Evolutionary conservation across 805 yeast genomes (phyloP).

Genomic region (Metschnikowia dekortorum): DNA sequence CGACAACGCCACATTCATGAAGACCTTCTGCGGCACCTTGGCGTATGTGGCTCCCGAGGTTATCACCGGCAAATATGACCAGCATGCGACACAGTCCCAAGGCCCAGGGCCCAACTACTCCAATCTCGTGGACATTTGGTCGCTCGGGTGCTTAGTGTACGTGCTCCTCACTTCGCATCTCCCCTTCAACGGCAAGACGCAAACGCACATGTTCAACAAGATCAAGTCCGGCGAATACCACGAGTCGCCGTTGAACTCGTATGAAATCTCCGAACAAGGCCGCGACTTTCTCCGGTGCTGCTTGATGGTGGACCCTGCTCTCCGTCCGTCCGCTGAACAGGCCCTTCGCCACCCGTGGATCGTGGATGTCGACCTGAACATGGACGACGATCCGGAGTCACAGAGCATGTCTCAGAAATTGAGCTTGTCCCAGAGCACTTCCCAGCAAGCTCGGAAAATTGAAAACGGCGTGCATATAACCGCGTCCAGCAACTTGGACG

Average conservation of each 20-base stretch:
- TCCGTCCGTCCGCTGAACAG: slow-evolving; percentile 66
- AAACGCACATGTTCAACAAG: slow-evolving; percentile 73
- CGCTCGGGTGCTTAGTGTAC: slow-evolving; percentile 89
- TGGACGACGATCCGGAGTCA: slow-evolving; percentile 7
- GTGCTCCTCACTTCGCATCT: slow-evolving; percentile 89
- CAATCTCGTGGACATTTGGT: slow-evolving; percentile 94
- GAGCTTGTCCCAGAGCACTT: slow-evolving; percentile 64
- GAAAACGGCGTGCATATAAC: slow-evolving; percentile 35
- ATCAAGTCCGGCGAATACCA: slow-evolving; percentile 78
- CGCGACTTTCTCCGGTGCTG: slow-evolving; percentile 66
- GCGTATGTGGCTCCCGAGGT: slow-evolving; percentile 98
- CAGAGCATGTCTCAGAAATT: not conserved
- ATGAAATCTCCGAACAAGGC: slow-evolving; percentile 63
- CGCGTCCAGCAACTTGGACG: slow-evolving; percentile 37
- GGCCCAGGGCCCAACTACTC: slow-evolving; percentile 52
- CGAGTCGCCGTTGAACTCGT: slow-evolving; percentile 65
- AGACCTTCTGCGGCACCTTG: slow-evolving; percentile 95
- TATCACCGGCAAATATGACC: slow-evolving; percentile 51
- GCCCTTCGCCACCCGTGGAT: slow-evolving; percentile 87
- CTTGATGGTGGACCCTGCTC: slow-evolving; percentile 70
- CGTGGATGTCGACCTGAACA: slow-evolving; percentile 25
- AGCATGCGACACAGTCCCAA: slow-evolving; percentile 20
- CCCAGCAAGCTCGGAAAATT: slow-evolving; percentile 52
- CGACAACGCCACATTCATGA: slow-evolving; percentile 79
- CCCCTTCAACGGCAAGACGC: slow-evolving; percentile 93